These are phyloP conservation scores for Solanum boliviense DNA, from an alignment of 257 asterid species.

Conservation along the genomic window DNA sequence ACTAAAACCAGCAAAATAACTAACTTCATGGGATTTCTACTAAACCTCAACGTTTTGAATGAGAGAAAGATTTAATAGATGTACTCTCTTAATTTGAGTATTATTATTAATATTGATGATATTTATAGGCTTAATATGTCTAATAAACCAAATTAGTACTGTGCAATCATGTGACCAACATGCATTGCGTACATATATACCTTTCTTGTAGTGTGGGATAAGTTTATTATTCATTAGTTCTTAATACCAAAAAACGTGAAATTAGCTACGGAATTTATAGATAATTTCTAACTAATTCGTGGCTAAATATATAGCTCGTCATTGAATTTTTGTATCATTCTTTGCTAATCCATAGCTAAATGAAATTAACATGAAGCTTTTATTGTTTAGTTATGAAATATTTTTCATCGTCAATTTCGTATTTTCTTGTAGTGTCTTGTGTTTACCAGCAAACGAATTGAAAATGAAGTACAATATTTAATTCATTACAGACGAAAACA, in stretches of 20 bases:
- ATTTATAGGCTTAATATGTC: not conserved
- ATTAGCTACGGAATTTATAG: not conserved
- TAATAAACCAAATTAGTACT: not conserved
- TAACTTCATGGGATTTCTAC: not conserved
- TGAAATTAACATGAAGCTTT: too few relatives aligned
- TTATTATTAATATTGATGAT: not conserved
- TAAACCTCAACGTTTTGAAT: not conserved
- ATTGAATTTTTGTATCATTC: not conserved
- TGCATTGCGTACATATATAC: not conserved
- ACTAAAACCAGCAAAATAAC: not conserved
- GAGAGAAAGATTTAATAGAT: not conserved
- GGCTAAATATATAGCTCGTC: not conserved
- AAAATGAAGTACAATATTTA: not conserved
- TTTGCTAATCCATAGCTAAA: not conserved
- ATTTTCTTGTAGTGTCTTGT: not conserved
- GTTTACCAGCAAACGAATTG: not conserved
- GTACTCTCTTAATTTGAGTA: not conserved
- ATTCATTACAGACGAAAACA: not conserved
- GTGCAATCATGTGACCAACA: not conserved
- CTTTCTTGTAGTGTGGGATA: not conserved
- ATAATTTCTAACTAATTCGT: not conserved
- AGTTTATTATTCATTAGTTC: not conserved
- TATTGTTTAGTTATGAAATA: too few relatives aligned
- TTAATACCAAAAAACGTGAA: too few relatives aligned
- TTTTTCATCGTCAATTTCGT: too few relatives aligned